These are phyloP conservation scores for Planoprotostelium fungivorum DNA, from an alignment of 78 protist genomes.

Conservation along the genomic window DNA sequence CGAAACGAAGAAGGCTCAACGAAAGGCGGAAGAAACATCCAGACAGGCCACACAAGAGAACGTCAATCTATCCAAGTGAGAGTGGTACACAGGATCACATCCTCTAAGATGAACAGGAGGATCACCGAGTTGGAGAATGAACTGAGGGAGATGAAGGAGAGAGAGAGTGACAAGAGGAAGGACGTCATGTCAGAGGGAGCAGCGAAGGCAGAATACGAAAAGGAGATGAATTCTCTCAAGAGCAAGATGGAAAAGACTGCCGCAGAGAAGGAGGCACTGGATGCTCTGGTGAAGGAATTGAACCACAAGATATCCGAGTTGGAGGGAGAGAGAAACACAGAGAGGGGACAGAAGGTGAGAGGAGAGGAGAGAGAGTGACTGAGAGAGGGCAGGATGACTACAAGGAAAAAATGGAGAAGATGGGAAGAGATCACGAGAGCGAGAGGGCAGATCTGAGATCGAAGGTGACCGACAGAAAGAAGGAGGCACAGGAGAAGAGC, in stretches of 20 bases:
- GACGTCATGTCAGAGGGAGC: neutral
- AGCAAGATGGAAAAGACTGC: neutral
- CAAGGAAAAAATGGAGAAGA: neutral
- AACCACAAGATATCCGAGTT: neutral
- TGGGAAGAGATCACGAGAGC: neutral
- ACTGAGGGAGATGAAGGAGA: neutral
- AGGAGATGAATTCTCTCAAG: neutral
- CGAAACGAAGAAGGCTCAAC: too few species aligned
- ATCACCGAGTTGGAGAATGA: neutral
- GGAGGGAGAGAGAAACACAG: neutral
- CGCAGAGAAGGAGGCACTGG: neutral
- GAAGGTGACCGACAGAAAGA: neutral
- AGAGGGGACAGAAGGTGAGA: neutral
- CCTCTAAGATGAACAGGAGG: neutral
- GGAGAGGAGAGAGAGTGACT: neutral
- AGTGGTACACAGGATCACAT: too few species aligned
- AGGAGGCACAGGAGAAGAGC: neutral
- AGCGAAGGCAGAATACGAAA: neutral
- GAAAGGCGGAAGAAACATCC: neutral
- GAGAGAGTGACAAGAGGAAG: neutral
- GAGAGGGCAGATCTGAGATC: neutral
- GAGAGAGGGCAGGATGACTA: neutral
- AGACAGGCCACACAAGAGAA: neutral
- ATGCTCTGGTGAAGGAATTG: neutral
- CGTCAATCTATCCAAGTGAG: neutral